Evolutionary conservation across 2,329 filamentous ascomycete species (phyloP), one percentile per base, ranked within the genome.

Genomic region (Arthroderma uncinatum): DNA sequence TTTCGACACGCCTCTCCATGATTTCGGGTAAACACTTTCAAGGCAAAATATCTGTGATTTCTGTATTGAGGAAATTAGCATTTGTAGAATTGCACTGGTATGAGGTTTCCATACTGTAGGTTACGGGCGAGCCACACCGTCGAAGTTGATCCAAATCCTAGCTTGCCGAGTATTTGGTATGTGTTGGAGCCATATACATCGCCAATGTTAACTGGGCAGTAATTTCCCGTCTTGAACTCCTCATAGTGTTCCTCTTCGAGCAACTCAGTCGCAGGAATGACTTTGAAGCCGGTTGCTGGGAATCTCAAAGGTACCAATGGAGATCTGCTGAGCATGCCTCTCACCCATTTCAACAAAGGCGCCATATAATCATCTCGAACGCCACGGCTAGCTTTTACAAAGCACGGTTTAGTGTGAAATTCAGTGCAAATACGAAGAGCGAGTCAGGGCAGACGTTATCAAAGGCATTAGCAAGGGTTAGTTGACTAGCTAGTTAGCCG

Each of bases 131-230:
- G 66, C 67, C 67, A 71, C 53, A 64, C 64, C 1, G 65, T 70
- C 2, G 64, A 68, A 33, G 61, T 63, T 21, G 54, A 56, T 14
- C 65, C 68, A 58, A 62, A 70, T 36, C 68, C 67, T 9, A 71
- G 62, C 50, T 70, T 69, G n/a, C 62, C 63, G 42, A 69, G 42
- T 21, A 68, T 53, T 56, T 65, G 63, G 44, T 69, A 70, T 50
- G 56, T 64, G 1, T 12, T n/a, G 7, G 61, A 65, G 44, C 21
- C 39, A 16, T 68, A 62, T 7, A 71, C 39, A 14, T 70, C 64
- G 3, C 68, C 68, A 40, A 69, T 68, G 34, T 64, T 58, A 4
- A 65, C 63, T 40, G 69, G 66, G 57, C 67, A 71, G 56, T 70
- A 71, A 53, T 62, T 50, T 28, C 62, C 63, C 30, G 62, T 25